Evolutionary conservation across 2,329 filamentous ascomycete genomes (phyloP).

Genomic region (Diplodia seriata): DNA sequence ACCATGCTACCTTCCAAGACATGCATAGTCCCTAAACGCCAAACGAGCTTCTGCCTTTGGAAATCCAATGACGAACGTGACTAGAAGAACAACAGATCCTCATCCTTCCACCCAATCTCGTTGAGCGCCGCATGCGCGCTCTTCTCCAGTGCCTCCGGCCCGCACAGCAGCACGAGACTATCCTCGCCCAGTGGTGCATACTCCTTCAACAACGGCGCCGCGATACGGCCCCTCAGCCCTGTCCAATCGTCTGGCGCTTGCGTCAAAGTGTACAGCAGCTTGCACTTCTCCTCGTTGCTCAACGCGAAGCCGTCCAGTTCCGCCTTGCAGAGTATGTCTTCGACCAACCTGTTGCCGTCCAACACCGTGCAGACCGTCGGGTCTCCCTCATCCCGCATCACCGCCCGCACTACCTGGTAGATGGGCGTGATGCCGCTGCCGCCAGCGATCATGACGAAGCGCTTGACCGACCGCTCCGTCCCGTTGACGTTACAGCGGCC

Average conservation of each 20-base stretch:
- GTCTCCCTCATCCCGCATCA: constrained; percentile 70
- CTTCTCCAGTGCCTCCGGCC: constrained; percentile 76
- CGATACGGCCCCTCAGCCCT: constrained; percentile 72
- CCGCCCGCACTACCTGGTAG: constrained; percentile 78
- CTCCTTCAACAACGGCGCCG: constrained; percentile 65
- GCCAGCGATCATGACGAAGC: constrained; percentile 85
- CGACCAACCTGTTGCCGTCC: constrained; percentile 76
- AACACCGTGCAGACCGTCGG: constrained; percentile 74
- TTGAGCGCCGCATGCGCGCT: constrained; percentile 64
- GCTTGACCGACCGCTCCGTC: constrained; percentile 63
- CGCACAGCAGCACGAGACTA: constrained; percentile 77
- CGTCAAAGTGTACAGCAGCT: constrained; percentile 73
- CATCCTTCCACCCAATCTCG: constrained; percentile 73
- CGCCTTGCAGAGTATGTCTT: constrained; percentile 80
- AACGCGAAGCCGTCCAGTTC: constrained; percentile 72
- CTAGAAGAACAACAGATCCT: constrained; percentile 78
- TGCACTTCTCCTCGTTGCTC: constrained; percentile 64
- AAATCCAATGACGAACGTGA: too few relatives aligned
- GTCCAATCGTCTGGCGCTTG: constrained; percentile 69
- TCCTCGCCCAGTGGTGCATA: constrained; percentile 58
- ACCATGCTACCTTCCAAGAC: too few relatives aligned
- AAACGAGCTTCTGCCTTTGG: too few relatives aligned
- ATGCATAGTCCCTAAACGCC: too few relatives aligned
- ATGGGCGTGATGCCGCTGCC: constrained; percentile 94
- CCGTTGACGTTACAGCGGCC: constrained; percentile 70